These are phyloP conservation scores for Pleurotus djamor DNA, from an alignment of 768 basidiomycete species.

Conservation along the genomic window DNA sequence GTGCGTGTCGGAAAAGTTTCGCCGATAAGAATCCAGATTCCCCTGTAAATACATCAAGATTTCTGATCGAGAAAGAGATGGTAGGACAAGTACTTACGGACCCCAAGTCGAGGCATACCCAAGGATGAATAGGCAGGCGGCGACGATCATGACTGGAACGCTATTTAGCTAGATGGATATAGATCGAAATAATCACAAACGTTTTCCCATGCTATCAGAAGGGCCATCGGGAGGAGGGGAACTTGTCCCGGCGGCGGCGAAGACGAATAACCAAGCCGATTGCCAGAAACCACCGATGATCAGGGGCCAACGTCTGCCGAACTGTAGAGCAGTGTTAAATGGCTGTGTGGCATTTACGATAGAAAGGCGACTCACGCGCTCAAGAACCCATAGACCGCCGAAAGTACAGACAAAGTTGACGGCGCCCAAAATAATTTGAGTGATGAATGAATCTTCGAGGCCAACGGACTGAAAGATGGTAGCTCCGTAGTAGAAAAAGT, in stretches of 20 bases:
- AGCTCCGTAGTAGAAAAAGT: slow-evolving; percentile 68
- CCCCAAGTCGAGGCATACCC: slow-evolving; percentile 74
- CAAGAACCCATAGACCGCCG: slow-evolving; percentile 72
- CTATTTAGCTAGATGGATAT: no score
- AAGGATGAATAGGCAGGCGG: slow-evolving; percentile 40
- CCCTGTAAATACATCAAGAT: slow-evolving; percentile 25
- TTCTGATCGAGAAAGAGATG: slow-evolving; percentile 10
- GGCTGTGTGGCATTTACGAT: not conserved
- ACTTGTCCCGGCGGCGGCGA: slow-evolving; percentile 69
- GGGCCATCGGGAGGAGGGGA: slow-evolving; percentile 44
- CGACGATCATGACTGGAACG: not conserved
- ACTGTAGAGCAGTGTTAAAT: slow-evolving; percentile 28
- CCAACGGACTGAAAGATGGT: slow-evolving; percentile 70
- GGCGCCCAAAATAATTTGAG: slow-evolving; percentile 73
- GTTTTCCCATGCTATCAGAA: slow-evolving; percentile 44
- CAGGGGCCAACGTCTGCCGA: slow-evolving; percentile 62
- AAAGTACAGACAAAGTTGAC: slow-evolving; percentile 76
- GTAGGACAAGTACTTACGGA: slow-evolving; percentile 29
- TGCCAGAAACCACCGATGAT: slow-evolving; percentile 75
- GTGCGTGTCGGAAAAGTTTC: slow-evolving; percentile 77
- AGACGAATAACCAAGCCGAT: slow-evolving; percentile 67
- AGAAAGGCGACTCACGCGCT: slow-evolving; percentile 33
- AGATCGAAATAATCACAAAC: slow-evolving; percentile 24
- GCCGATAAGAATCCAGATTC: slow-evolving; percentile 76
- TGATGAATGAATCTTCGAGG: slow-evolving; percentile 61